Conservation (phyloP, 2,329 filamentous ascomycete genomes). For the Aspergillus sp. region DNA sequence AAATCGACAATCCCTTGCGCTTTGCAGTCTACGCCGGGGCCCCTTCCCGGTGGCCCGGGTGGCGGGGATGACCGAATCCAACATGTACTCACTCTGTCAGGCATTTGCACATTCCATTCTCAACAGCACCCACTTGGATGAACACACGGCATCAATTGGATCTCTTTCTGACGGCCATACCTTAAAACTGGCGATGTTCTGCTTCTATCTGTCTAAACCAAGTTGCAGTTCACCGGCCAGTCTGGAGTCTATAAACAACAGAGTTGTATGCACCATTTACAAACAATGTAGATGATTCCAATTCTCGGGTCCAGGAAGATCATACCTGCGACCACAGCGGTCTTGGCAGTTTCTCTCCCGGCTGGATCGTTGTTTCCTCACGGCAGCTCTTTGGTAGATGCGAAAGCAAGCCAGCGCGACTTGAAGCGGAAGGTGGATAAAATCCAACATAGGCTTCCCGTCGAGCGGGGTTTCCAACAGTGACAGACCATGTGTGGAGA, state of each 20-base stretch:
- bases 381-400: slow-evolving; percentile 27
- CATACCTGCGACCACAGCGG: slow-evolving; percentile 41
- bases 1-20: slow-evolving; percentile 7
- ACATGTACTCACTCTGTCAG: too few relatives aligned
- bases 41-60: not conserved
- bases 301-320: not conserved
- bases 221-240: not conserved
- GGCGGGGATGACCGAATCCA: not conserved
- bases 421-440: slow-evolving; percentile 34
- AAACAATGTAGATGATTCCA: not conserved
- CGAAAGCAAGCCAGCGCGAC: slow-evolving; percentile 26
- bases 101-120: not conserved
- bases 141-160: not conserved
- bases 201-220: not conserved
- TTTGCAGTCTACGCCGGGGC: not conserved
- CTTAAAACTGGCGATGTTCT: not conserved
- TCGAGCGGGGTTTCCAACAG: slow-evolving; percentile 66
- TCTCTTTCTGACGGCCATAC: not conserved
- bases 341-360: slow-evolving; percentile 37
- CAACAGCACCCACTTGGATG: not conserved
- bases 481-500: slow-evolving; percentile 77
- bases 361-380: slow-evolving; percentile 29
- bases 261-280: not conserved
- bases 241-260: not conserved
- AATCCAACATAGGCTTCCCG: slow-evolving; percentile 83